Evolutionary conservation across 768 basidiomycete genomes (phyloP).

Genomic region (Hericium coralloides): DNA sequence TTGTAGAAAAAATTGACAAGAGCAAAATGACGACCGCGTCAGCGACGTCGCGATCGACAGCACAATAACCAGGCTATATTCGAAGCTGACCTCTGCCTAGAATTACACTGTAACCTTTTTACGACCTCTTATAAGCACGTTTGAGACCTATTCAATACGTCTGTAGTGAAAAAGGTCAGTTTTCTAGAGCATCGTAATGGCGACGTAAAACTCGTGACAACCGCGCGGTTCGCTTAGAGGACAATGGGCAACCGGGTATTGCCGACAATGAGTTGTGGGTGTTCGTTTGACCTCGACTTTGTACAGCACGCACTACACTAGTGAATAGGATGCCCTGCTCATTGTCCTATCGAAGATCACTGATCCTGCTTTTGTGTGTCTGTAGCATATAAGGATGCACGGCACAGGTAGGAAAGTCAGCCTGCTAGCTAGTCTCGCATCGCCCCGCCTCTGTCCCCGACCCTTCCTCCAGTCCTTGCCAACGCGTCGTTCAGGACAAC

Average conservation of each 20-base stretch:
- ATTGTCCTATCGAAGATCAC: neutral
- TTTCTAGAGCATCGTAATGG: too few relatives aligned
- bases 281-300: slow-evolving; percentile 5
- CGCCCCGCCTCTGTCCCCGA: neutral
- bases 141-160: too few relatives aligned
- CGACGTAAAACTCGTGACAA: too few relatives aligned
- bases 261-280: neutral
- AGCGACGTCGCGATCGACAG: too few relatives aligned
- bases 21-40: too few relatives aligned
- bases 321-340: too few relatives aligned
- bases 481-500: neutral
- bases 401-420: neutral
- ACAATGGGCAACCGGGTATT: slow-evolving; percentile 36
- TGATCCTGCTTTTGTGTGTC: neutral
- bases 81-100: too few relatives aligned
- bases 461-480: neutral
- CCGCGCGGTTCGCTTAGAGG: slow-evolving; percentile 28
- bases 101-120: too few relatives aligned
- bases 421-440: neutral
- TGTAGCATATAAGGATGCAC: neutral
- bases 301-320: slow-evolving; percentile 3
- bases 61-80: too few relatives aligned
- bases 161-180: too few relatives aligned
- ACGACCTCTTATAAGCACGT: too few relatives aligned
- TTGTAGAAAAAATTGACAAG: too few relatives aligned